Evolutionary conservation across 208 protist genomes (phyloP), one percentile per base, ranked within the genome.

Genomic region (Lotmaria passim): DNA sequence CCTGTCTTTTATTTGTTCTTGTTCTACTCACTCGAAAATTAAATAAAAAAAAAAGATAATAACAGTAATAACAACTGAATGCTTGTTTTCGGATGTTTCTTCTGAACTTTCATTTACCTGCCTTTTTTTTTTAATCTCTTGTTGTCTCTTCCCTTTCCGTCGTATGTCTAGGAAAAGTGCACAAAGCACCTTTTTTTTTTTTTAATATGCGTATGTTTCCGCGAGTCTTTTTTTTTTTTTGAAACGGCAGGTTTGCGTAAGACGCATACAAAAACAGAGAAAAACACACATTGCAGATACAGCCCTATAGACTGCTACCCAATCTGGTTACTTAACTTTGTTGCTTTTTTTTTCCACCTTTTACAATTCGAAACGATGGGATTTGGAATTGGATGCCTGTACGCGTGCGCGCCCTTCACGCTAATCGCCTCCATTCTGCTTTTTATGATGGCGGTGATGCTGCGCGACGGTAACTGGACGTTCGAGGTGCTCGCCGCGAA

Each of bases 401-500:
- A 76, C 47, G 30, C 62, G 28, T 86, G 80, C 51, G 83, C 77
- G 19, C 69, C 74, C 19, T 80, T 84, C 59, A 77, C 78, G 26
- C 55, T 86, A 48, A 63, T 74, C 21, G 55, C 68, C 17, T 69
- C 74, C 41, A 51, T 87, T 23, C 57, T 88, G 7, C 74, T 88
- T 39, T 82, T 85, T 36, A 77, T 75, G 26, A 46, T 87, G 36
- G 56, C 74, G 1, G 46, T 71, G 14, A 78, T 80, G 47, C 72
- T 90, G 28, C 34, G 65, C 46, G 57, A 75, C 52, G 73, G 72
- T 24, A 85, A 73, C 67, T 86, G 80, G 77, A 90, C 83, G 17
- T 91, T 91, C 43, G 67, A 81, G 28, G 70, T 91, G 12, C 39
- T 87, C 3, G 74, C 78, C n/a, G 75, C 71, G 7, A 85, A 88